Evolutionary conservation across 306 rosid genomes (phyloP).

Genomic region (Senna siamea): DNA sequence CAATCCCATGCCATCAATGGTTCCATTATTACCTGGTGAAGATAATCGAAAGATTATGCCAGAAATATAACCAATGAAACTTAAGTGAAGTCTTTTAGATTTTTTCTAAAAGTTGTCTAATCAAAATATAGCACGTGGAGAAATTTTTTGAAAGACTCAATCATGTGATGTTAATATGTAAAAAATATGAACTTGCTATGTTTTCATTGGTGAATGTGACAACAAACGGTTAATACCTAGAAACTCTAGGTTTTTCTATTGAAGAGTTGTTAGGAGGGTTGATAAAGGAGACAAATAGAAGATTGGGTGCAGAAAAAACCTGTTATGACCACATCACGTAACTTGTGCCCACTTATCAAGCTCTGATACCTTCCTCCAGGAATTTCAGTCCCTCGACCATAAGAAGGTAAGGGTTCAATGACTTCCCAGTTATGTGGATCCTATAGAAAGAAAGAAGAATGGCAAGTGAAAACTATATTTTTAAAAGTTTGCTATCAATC

Average conservation of each 20-base stretch:
- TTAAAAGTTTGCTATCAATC: not conserved
- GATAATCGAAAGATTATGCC: slow-evolving; percentile 33
- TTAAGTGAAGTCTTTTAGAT: too few relatives aligned
- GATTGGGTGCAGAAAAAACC: slow-evolving; percentile 49
- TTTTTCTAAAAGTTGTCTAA: too few relatives aligned
- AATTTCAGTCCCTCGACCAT: slow-evolving; percentile 87
- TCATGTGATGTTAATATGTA: too few relatives aligned
- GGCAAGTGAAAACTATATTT: slow-evolving; percentile 24
- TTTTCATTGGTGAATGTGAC: too few relatives aligned
- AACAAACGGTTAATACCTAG: too few relatives aligned
- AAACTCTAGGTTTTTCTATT: not conserved
- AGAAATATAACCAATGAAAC: slow-evolving; percentile 17
- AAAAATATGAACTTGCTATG: too few relatives aligned
- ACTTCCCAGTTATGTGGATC: slow-evolving; percentile 81
- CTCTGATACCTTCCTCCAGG: slow-evolving; percentile 86
- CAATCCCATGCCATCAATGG: slow-evolving; percentile 86
- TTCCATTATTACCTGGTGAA: slow-evolving; percentile 82
- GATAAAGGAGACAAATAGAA: not conserved
- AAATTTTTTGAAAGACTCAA: too few relatives aligned
- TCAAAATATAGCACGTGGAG: not conserved
- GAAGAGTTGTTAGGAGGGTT: not conserved
- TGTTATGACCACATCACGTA: slow-evolving; percentile 88
- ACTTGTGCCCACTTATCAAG: slow-evolving; percentile 81
- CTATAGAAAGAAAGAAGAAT: slow-evolving; percentile 48
- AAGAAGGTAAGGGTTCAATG: slow-evolving; percentile 87